Evolutionary conservation across 305 asterid species (phyloP), one percentile per base, ranked within the genome.

Genomic region (Fraxinus latifolia): DNA sequence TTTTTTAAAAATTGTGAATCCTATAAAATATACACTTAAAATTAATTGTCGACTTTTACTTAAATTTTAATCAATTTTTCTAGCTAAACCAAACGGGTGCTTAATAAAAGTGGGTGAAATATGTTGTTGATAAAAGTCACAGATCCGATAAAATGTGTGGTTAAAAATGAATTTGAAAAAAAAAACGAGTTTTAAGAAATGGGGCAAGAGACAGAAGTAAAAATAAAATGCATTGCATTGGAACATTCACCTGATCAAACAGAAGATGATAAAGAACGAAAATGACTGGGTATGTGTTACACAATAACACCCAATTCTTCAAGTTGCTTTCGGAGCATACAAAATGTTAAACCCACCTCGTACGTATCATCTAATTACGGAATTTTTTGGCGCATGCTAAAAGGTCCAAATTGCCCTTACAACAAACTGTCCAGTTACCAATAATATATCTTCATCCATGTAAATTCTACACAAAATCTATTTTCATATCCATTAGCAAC

Each of bases 271-370:
- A 53, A 8, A 12, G 25, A 29, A 12, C 9, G 87, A 85, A 79
- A 85, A 79, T 83, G 88, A 83, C 81, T 44, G 27, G 25, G 1
- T 32, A 17, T 6, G 74, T 32, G 62, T 77, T 17, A 47, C 50
- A 25, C 76, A 67, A 39, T 39, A 31, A 0, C 84, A 44, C 58
- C 11, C 80, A 65, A 76, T 7, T 27, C 81, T 4, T 19, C 79
- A 65, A 65, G 77, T 42, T 50, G 32, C 82, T 77, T 77, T 80
- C 80, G 83, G 87, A 82, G 83, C 7, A 76, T 84, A 82, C 87
- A 74, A 86, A 60, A 81, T 37, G 19, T 74, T 19, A 70, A 82
- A 74, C 84, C 89, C 85, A 74, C 87, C 89, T 87, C 83, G 86
- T 77, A 79, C 34, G 29, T 83, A 82, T 84, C 89, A 81, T 68